Evolutionary conservation across 106 monocot species (phyloP).

Genomic region (Phalaenopsis aphrodite): DNA sequence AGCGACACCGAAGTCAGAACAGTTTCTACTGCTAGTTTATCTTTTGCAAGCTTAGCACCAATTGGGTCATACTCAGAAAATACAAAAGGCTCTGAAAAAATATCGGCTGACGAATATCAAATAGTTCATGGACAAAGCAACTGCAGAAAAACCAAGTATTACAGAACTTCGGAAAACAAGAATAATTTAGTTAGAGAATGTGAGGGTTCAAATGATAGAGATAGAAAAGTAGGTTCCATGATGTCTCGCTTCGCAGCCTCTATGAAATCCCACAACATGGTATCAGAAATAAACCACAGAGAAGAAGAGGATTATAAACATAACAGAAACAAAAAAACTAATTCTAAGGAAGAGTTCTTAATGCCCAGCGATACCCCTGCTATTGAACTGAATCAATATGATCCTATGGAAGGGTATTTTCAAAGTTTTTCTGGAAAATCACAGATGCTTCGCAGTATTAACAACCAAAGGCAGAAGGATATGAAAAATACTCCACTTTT

Average conservation of each 20-base stretch:
- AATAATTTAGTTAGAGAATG: neutral
- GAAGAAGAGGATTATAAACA: constrained; percentile 4
- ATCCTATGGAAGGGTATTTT: neutral
- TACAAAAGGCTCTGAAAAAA: neutral
- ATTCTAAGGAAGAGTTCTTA: neutral
- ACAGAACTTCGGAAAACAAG: neutral
- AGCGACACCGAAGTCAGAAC: neutral
- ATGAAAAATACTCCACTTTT: constrained; percentile 17
- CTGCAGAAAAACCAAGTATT: neutral
- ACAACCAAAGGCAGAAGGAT: constrained; percentile 6
- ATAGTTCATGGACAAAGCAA: neutral
- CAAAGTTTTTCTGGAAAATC: constrained; percentile 1
- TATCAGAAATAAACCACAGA: neutral
- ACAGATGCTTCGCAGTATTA: neutral
- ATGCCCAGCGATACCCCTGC: neutral
- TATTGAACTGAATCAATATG: neutral
- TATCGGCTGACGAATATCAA: neutral
- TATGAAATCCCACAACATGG: too few species aligned
- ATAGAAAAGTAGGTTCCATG: neutral
- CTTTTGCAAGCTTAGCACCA: neutral
- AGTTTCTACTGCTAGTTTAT: neutral
- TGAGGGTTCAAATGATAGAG: neutral
- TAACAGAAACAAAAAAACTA: neutral
- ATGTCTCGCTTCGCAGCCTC: neutral
- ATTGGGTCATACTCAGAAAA: constrained; percentile 7